phyloP scores from a whole-genome alignment of 2,329 filamentous ascomycete species.

The Truncatella angustata region DNA sequence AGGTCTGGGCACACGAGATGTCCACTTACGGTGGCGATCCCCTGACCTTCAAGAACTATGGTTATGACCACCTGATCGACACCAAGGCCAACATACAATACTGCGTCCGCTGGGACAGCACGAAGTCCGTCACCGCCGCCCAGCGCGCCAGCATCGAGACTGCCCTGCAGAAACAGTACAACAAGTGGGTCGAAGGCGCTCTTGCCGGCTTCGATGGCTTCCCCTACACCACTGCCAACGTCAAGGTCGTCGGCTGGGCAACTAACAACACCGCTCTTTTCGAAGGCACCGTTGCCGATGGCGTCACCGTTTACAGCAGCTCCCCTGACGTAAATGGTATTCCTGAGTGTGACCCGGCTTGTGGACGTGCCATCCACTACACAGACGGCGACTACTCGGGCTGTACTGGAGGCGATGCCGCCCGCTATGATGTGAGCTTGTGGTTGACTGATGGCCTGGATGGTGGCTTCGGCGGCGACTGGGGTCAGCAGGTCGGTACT shows the following conservation, averaged over 20 bases:
- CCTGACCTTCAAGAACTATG: constrained; percentile 4
- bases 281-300: background rate
- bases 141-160: constrained; percentile 7
- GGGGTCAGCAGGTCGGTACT: constrained; percentile 37
- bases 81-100: constrained; percentile 8
- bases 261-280: constrained; percentile 4
- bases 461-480: constrained; percentile 7
- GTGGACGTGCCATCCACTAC: constrained; percentile 7
- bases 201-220: constrained; percentile 9
- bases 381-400: constrained; percentile 10
- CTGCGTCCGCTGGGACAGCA: constrained; percentile 9
- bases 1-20: constrained; percentile 8
- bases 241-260: constrained; percentile 9
- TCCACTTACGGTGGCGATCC: constrained; percentile 7
- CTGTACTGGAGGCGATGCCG: constrained; percentile 6
- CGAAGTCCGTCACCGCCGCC: constrained; percentile 1
- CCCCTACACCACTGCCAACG: constrained; percentile 4
- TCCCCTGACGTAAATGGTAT: constrained; percentile 4
- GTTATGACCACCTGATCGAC: constrained; percentile 11
- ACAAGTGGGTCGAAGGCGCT: constrained; percentile 6
- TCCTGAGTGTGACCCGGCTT: constrained; percentile 9
- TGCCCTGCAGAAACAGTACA: constrained; percentile 2
- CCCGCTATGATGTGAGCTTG: constrained; percentile 8
- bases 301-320: constrained; percentile 7
- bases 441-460: constrained; percentile 8